Conservation (phyloP, 768 basidiomycete species). For the Russula sp. region DNA sequence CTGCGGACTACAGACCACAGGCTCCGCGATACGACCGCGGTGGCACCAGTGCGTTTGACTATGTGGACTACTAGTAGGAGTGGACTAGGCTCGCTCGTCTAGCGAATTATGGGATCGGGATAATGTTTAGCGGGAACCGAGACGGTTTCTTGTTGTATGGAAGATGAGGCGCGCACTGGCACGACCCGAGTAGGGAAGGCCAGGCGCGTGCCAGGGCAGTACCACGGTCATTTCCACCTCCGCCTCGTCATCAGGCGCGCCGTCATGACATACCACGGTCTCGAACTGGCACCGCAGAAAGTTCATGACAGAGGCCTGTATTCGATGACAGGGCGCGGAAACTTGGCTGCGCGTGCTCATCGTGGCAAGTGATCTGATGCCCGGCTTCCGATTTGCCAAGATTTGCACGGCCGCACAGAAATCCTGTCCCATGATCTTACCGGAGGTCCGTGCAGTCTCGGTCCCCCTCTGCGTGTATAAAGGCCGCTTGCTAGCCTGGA, state of each 20-base stretch:
- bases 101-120: neutral
- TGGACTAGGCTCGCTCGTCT: neutral
- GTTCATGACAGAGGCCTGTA: neutral
- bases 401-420: neutral
- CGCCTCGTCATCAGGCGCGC: neutral
- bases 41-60: neutral
- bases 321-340: neutral
- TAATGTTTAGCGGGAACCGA: no score
- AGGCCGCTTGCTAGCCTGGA: neutral
- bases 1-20: neutral
- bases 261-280: neutral
- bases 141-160: no score
- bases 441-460: neutral
- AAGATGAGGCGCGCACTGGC: no score
- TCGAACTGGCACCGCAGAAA: neutral
- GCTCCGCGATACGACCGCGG: neutral
- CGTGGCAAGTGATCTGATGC: constrained; percentile 10
- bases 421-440: neutral
- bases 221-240: neutral
- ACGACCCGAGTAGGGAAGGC: neutral
- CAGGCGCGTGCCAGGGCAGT: neutral
- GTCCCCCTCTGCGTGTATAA: neutral
- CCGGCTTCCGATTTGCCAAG: neutral
- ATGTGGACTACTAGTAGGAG: neutral
- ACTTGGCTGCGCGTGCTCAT: neutral